Evolutionary conservation across 352 stramenopile species (phyloP), one percentile per base, ranked within the genome.

Genomic region (Thraustotheca clavata): DNA sequence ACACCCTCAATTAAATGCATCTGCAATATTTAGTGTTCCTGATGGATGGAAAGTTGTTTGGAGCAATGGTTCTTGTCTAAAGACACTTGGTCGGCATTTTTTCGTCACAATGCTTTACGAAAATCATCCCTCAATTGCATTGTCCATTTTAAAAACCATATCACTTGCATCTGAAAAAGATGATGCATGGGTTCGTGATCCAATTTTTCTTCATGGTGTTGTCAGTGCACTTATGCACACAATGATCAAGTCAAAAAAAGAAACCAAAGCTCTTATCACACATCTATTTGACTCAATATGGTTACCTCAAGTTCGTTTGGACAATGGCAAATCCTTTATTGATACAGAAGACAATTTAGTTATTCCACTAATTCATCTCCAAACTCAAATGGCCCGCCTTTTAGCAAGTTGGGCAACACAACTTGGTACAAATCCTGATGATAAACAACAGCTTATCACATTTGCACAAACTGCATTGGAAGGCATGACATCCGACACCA

Each of bases 41-140:
- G 57, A 49, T 7, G 38, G 57, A 14, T 65, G 35, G 36, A 16
- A 22, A n/a, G 38, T 43, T 16, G n/a, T 65, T 0, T 54, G 57
- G 57, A 35, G 41, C 35, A 65, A 65, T 33, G 50, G 57, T 1
- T 47, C 57, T 16, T 43, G 47, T 32, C 57, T 65, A 29, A 52
- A 54, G 38, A 41, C 35, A 29, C 24, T 65, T 33, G 57, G 31
- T 5, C 57, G 57, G 6, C 57, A 65, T 8, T 54, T 65, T n/a
- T 39, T 65, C 27, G 29, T 65, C 6, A n/a, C 47, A 20, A 20
- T 43, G 3, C 9, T 65, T 2, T 33, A 65, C 26, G 57, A 65
- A 29, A 31, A 31, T 20, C 55, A 62, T 27, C 35, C 9, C 31
- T 33, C 36, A 31, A 12, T 40, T 1, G 57, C 38, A 22, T 26